Percentiles rank a stretch among this genome's conserved stretches.
phyloP scores from a whole-genome alignment of 768 basidiomycete species.

The Aureoboletus auriporus region DNA sequence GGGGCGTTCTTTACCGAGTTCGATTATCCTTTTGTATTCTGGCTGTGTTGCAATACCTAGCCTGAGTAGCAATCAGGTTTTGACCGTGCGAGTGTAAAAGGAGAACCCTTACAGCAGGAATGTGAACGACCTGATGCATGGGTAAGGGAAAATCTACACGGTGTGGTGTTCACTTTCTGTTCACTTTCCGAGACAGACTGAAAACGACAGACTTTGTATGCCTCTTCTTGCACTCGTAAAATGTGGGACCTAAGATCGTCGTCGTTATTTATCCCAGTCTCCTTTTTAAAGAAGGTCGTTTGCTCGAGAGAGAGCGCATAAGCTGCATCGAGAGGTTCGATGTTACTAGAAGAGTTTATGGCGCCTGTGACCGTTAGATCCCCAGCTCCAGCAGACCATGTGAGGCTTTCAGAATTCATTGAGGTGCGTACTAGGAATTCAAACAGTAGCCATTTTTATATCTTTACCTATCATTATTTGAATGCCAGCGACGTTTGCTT shows the following conservation, averaged over 20 bases:
- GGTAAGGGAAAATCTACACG: conserved; percentile 25
- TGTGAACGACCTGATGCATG: conserved; percentile 22
- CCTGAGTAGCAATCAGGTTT: conserved; percentile 1
- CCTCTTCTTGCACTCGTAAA: conserved; percentile 26
- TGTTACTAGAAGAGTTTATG: too few relatives aligned
- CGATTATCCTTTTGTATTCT: conserved; percentile 26
- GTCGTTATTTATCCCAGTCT: conserved; percentile 28
- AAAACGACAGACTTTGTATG: conserved; percentile 21
- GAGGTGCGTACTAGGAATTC: too few relatives aligned
- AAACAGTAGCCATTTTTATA: too few relatives aligned
- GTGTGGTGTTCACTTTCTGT: neutral
- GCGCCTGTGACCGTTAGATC: too few relatives aligned
- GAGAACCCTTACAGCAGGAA: conserved; percentile 20
- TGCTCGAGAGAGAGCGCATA: conserved; percentile 14
- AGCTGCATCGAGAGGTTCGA: neutral
- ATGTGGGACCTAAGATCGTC: conserved; percentile 28
- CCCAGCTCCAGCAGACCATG: neutral
- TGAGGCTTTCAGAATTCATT: neutral
- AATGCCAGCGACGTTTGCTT: too few relatives aligned
- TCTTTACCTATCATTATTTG: too few relatives aligned
- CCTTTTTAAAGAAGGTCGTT: conserved; percentile 24
- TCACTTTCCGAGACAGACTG: neutral
- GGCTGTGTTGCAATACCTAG: conserved; percentile 9
- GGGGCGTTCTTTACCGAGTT: conserved; percentile 33
- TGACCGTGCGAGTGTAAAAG: neutral